Evolutionary conservation across 208 protist genomes (phyloP), one percentile per base, ranked within the genome.

Genomic region (Balamuthia mandrillaris): DNA sequence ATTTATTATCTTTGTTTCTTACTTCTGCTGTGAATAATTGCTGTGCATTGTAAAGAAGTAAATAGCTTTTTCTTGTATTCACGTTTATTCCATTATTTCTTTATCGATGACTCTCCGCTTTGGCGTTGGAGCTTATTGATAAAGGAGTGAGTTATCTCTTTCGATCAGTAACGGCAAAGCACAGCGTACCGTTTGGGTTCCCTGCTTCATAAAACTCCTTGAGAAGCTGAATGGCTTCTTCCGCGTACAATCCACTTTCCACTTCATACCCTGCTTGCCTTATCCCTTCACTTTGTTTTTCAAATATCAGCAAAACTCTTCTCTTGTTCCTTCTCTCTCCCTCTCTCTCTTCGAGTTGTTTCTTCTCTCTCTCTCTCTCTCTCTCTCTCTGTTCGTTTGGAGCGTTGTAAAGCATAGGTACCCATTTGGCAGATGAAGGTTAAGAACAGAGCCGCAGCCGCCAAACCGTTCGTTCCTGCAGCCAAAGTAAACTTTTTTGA

Each of bases 391-490:
- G 7, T n/a, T n/a, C n/a, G n/a, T n/a, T n/a, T n/a, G n/a, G n/a
- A n/a, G n/a, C n/a, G n/a, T n/a, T n/a, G n/a, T n/a, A n/a, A n/a
- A n/a, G n/a, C n/a, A n/a, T n/a, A n/a, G n/a, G n/a, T n/a, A n/a
- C 61, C 37, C 18, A n/a, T n/a, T n/a, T n/a, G n/a, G n/a, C n/a
- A n/a, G n/a, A 58, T 97, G 94, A 24, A 97, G 63, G 3, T 86
- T 29, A 10, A 96, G 70, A 0, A 98, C 92, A 1, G 95, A 95
- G 27, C 96, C 96, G 87, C 95, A 97, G 1, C 97, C 97, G 37
- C 97, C 97, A 89, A 98, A 98, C 18, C 96, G 93, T 16, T 95
- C 94, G 87, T 98, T 98, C n/a, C 81, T 75, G 74, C 95, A 96
- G 18, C 96, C 96, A 87, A 93, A 98, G 85, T 95, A 96, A 14